Evolutionary conservation across 2,329 filamentous ascomycete species (phyloP).

Genomic region (Ophiostoma triangulosporum): DNA sequence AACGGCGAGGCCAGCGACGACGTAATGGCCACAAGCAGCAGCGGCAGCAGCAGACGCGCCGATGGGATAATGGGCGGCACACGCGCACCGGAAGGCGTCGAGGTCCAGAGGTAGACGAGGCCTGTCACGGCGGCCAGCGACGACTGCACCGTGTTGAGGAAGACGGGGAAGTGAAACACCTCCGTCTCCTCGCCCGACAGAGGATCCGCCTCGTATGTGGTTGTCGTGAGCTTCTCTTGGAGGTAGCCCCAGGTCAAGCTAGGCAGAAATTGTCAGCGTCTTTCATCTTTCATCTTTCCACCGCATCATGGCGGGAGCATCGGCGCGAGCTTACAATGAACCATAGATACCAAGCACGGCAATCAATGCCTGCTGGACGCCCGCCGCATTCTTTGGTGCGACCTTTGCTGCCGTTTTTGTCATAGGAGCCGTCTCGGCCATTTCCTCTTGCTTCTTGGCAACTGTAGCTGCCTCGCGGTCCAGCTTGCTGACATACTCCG

Average conservation of each 20-base stretch:
- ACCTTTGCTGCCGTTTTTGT: slow-evolving; percentile 8
- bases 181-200: slow-evolving; percentile 40
- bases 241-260: slow-evolving; percentile 92
- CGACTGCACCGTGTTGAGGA: slow-evolving; percentile 93
- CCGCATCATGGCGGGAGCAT: too few relatives aligned
- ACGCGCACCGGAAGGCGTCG: slow-evolving; percentile 38
- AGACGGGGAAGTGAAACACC: slow-evolving; percentile 84
- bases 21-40: slow-evolving; percentile 76
- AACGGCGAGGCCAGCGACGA: slow-evolving; percentile 87
- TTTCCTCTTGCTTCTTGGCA: slow-evolving; percentile 13
- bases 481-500: slow-evolving; percentile 46
- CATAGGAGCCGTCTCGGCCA: not conserved
- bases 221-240: slow-evolving; percentile 95
- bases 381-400: slow-evolving; percentile 23
- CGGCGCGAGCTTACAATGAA: slow-evolving; percentile 64
- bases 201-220: slow-evolving; percentile 51
- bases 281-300: too few relatives aligned
- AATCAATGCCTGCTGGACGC: slow-evolving; percentile 62
- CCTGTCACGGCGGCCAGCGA: slow-evolving; percentile 74
- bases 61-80: slow-evolving; percentile 63
- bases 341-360: slow-evolving; percentile 94
- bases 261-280: not conserved
- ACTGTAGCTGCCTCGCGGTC: slow-evolving; percentile 19
- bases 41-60: slow-evolving; percentile 56
- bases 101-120: slow-evolving; percentile 61